These are phyloP conservation scores for Pseudoneurospora amorphoporcata DNA, from an alignment of 495 filamentous ascomycete species.

Conservation along the genomic window DNA sequence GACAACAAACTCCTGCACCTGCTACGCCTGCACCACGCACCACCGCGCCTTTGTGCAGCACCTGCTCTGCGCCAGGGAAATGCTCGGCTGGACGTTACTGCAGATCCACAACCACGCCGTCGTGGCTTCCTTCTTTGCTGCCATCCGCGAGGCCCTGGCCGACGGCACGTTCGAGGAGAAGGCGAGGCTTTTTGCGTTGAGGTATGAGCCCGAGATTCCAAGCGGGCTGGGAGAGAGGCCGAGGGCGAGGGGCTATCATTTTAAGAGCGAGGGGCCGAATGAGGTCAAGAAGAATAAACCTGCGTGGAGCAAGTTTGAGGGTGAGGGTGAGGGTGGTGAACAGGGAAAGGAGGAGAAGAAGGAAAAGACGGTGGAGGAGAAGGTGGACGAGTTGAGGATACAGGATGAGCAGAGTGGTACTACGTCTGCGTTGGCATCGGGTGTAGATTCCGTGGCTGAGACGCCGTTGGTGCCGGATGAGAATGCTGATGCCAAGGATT, in stretches of 20 bases:
- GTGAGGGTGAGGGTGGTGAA: constrained; percentile 10
- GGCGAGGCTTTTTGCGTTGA: constrained; percentile 40
- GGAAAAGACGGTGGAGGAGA: not conserved
- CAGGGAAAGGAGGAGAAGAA: constrained; percentile 10
- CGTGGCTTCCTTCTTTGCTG: constrained; percentile 61
- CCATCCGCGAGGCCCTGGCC: constrained; percentile 40
- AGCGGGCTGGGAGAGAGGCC: constrained; percentile 65
- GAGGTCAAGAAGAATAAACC: constrained; percentile 58
- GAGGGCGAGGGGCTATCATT: constrained; percentile 76
- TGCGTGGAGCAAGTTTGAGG: constrained; percentile 43
- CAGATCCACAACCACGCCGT: constrained; percentile 81
- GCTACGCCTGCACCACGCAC: constrained; percentile 77
- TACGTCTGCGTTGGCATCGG: not conserved
- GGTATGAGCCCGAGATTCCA: constrained; percentile 61
- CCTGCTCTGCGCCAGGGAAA: constrained; percentile 78
- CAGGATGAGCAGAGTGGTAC: not conserved
- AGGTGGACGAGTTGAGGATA: not conserved
- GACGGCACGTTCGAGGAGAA: constrained; percentile 61
- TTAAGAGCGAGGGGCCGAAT: constrained; percentile 55
- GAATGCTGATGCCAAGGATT: not conserved
- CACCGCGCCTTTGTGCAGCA: constrained; percentile 83
- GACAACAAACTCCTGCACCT: constrained; percentile 45
- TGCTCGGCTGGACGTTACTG: constrained; percentile 89
- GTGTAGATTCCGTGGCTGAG: not conserved
- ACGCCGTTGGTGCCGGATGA: constrained; percentile 4